Percentiles rank a stretch among this genome's conserved stretches.
Evolutionary conservation across 805 yeast species (phyloP).

Genomic region (Priceomyces castillae): DNA sequence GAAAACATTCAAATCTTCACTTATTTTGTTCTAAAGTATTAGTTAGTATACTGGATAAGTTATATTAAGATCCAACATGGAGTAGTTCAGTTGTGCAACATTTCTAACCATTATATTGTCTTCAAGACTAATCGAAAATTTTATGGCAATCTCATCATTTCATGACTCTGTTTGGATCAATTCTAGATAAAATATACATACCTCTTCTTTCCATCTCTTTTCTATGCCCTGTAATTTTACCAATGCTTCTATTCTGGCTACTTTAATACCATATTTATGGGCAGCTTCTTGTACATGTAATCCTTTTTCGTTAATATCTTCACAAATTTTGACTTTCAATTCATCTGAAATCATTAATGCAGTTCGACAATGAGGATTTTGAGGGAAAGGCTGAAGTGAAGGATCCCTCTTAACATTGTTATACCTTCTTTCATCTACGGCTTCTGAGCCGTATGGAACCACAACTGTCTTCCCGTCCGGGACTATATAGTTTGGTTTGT

Average conservation of each 20-base stretch:
- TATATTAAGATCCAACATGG: neutral
- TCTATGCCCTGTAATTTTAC: constrained; percentile 66
- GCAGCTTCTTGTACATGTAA: constrained; percentile 71
- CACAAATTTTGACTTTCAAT: constrained; percentile 58
- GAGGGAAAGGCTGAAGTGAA: constrained; percentile 76
- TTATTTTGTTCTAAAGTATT: constrained; percentile 41
- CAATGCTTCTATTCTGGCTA: constrained; percentile 89
- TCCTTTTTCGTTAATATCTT: constrained; percentile 52
- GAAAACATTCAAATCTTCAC: constrained; percentile 58
- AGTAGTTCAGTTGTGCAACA: constrained; percentile 9
- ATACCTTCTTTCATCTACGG: constrained; percentile 12
- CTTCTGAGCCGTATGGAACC: constrained; percentile 11
- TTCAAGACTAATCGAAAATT: constrained; percentile 76
- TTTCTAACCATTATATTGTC: constrained; percentile 60
- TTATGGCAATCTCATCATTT: constrained; percentile 46
- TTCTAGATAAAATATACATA: constrained; percentile 38
- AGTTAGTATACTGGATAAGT: constrained; percentile 32
- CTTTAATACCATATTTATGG: constrained; percentile 71
- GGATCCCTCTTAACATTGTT: constrained; percentile 23
- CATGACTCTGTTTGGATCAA: neutral
- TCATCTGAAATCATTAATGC: constrained; percentile 57
- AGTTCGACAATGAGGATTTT: constrained; percentile 66
- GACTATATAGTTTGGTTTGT: constrained; percentile 68
- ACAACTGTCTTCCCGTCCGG: constrained; percentile 46
- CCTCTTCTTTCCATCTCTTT: constrained; percentile 55